phyloP scores from a whole-genome alignment of 495 filamentous ascomycete species.

The Penicillium coprophilum region DNA sequence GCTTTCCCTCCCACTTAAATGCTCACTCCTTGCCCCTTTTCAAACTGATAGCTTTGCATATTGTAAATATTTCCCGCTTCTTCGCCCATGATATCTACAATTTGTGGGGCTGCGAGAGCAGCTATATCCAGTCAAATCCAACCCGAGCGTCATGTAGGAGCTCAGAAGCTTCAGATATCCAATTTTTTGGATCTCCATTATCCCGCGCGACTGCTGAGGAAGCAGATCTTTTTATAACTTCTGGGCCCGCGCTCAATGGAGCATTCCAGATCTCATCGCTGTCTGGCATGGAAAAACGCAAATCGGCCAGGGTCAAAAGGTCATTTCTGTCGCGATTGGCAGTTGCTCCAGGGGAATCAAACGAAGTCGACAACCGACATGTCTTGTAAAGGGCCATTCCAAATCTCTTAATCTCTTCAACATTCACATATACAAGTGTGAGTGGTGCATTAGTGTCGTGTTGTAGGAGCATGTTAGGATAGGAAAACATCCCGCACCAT shows the following conservation, averaged over 20 bases:
- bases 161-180: slow-evolving; percentile 12
- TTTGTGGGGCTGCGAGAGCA: too few species aligned
- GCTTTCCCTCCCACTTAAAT: too few species aligned
- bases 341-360: not conserved
- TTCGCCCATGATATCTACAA: too few species aligned
- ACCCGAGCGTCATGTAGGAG: slow-evolving; percentile 10
- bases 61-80: too few species aligned
- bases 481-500: slow-evolving; percentile 19
- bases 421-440: slow-evolving; percentile 19
- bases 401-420: slow-evolving; percentile 28
- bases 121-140: slow-evolving; percentile 17
- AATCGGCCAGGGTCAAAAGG: slow-evolving; percentile 15
- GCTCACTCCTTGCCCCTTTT: too few species aligned
- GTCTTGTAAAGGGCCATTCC: slow-evolving; percentile 25
- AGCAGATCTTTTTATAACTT: not conserved
- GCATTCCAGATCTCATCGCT: slow-evolving; percentile 24
- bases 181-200: slow-evolving; percentile 12
- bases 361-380: slow-evolving; percentile 9
- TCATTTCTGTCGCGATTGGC: slow-evolving; percentile 4
- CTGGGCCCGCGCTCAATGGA: not conserved
- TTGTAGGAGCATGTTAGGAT: slow-evolving; percentile 24
- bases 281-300: slow-evolving; percentile 23
- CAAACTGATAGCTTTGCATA: too few species aligned
- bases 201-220: slow-evolving; percentile 2
- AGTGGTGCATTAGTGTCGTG: slow-evolving; percentile 12